Conservation (phyloP, 805 yeast species). For the Metschnikowia hibisci region DNA sequence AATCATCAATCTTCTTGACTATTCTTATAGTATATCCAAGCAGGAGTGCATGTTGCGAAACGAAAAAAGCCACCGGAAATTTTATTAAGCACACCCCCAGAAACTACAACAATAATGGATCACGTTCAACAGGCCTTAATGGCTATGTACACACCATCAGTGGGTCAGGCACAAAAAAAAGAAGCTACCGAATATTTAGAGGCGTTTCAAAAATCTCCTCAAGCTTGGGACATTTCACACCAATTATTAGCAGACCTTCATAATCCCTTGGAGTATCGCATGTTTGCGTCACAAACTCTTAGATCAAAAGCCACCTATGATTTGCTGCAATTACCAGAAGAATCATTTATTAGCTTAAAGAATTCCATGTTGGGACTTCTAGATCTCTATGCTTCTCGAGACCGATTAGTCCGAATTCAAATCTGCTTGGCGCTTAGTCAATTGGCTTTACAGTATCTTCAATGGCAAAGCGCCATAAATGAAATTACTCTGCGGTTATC, state of each 20-base stretch:
- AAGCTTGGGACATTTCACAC: conserved; percentile 76
- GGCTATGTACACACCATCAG: conserved; percentile 44
- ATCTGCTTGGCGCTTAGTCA: conserved; percentile 78
- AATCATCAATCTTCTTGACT: no score
- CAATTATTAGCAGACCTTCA: conserved; percentile 42
- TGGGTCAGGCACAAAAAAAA: conserved; percentile 43
- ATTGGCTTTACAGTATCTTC: conserved; percentile 68
- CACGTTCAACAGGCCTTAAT: conserved; percentile 45
- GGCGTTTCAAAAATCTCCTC: conserved; percentile 73
- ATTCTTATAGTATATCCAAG: no score
- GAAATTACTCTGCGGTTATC: conserved; percentile 59
- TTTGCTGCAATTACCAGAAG: conserved; percentile 61
- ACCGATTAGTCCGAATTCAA: conserved; percentile 73
- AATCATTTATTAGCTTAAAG: conserved; percentile 55
- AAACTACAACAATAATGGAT: conserved; percentile 14
- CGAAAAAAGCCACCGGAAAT: no score
- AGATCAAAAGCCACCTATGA: conserved; percentile 84
- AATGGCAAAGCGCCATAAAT: conserved; percentile 67
- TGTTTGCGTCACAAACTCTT: conserved; percentile 90
- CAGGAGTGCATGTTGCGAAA: no score
- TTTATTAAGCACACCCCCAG: not conserved
- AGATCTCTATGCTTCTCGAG: conserved; percentile 36
- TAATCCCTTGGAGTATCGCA: conserved; percentile 51
- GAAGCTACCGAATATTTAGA: conserved; percentile 59
- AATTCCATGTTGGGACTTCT: conserved; percentile 60